Evolutionary conservation across 345 rosid genomes (phyloP), one percentile per base, ranked within the genome.

Genomic region (Excoecaria agallocha): DNA sequence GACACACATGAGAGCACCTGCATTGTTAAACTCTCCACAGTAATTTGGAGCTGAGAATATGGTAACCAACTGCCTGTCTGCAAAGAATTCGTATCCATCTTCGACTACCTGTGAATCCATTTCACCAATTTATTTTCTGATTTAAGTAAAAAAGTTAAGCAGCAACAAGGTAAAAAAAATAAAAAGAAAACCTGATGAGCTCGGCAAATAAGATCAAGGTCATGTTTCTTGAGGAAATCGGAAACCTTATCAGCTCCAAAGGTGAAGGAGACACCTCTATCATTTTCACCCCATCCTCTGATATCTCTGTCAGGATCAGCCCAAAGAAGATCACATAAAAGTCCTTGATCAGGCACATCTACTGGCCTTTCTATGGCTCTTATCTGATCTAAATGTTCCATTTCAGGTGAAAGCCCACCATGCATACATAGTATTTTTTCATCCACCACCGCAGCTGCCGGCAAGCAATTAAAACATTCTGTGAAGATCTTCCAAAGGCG

Each of bases 61-160:
- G 11, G 74, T 76, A 24, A 70, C 79, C 69, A 70, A 72, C 55
- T 76, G 79, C 52, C 79, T 62, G 15, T 76, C 79, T 3, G 79
- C 74, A 46, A 76, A 76, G 79, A 76, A 76, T 43, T 76, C 79
- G 19, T 76, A 76, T 11, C 79, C 79, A 69, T 76, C 74, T 51
- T 70, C 74, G 12, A 69, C 74, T 24, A 76, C 74, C 70, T 69
- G 72, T 8, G 24, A 38, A 46, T 20, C 58, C 35, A 30, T 30
- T 30, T 30, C 2, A 30, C 30, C 30, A 30, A 30, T 0, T 30
- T 30, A 30, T 30, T 30, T 30, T 30, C 30, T 30, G 30, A 30
- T 30, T 30, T 0, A 30, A 30, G 30, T 30, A 30, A 30, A 30
- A 46, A 30, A 61, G 0, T 43, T 41, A 54, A 61, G 24, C 61